phyloP scores from a whole-genome alignment of 148 eudicot species.

The Polygonum aviculare region DNA sequence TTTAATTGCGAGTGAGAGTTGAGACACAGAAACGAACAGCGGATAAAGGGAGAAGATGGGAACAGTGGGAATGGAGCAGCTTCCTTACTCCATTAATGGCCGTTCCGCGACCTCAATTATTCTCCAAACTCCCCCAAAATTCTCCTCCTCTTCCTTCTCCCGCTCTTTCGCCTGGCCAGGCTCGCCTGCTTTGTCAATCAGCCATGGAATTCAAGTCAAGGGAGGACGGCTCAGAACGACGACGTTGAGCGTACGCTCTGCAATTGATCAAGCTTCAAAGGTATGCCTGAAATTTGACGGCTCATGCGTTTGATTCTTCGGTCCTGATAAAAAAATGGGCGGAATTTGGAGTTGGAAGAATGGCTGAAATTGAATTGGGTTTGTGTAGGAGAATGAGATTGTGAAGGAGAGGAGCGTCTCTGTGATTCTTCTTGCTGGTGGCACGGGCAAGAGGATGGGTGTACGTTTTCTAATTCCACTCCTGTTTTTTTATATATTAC shows the following conservation, averaged over 20 bases:
- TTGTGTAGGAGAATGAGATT: constrained; percentile 34
- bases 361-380: constrained; percentile 5
- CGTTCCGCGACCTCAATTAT: background rate
- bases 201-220: constrained; percentile 7
- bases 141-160: background rate
- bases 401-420: constrained; percentile 82
- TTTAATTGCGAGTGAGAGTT: background rate
- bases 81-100: constrained; percentile 2
- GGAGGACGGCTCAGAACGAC: background rate
- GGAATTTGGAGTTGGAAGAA: background rate
- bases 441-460: constrained; percentile 91
- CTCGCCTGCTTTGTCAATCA: background rate
- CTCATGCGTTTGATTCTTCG: background rate
- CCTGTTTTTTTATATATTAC: background rate
- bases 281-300: background rate
- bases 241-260: background rate
- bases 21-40: background rate
- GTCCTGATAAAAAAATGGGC: background rate
- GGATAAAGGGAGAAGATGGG: background rate
- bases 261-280: constrained; percentile 3
- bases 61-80: constrained; percentile 1
- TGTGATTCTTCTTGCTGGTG: constrained; percentile 90
- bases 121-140: background rate
- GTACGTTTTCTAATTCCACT: constrained; percentile 31
- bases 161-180: background rate